phyloP scores from a whole-genome alignment of 2,329 filamentous ascomycete genomes.

The Metarhizium robertsii region DNA sequence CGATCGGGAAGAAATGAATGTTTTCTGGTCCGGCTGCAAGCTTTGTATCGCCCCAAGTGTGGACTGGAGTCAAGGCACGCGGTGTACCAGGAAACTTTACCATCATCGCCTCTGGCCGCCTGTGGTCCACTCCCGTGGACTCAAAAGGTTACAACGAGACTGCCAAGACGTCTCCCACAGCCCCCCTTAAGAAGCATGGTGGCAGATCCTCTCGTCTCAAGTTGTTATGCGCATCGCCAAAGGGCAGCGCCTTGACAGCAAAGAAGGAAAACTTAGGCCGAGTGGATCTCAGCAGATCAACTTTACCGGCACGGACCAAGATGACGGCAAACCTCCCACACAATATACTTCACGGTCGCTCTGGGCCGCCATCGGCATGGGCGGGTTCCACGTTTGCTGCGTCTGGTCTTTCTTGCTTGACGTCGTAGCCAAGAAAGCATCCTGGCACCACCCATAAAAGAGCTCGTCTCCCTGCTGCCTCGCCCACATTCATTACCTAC shows the following conservation, averaged over 20 bases:
- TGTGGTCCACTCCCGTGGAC: background rate
- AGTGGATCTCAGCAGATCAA: conserved; percentile 11
- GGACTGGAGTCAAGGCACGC: background rate
- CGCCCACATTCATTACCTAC: background rate
- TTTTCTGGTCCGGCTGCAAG: background rate
- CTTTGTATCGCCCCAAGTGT: background rate
- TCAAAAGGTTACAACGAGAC: background rate
- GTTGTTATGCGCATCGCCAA: conserved; percentile 22
- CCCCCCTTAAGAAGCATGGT: background rate
- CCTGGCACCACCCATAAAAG: background rate
- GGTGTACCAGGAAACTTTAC: background rate
- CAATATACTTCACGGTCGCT: background rate
- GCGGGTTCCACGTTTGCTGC: background rate
- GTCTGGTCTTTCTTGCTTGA: background rate
- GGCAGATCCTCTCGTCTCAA: conserved; percentile 6
- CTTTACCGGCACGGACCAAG: background rate
- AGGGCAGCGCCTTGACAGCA: conserved; percentile 20
- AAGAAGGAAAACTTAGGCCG: conserved; percentile 18
- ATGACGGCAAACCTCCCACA: background rate
- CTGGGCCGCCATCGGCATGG: conserved; percentile 4
- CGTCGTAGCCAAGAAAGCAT: background rate
- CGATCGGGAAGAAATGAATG: background rate
- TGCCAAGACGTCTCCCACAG: background rate
- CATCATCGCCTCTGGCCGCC: background rate
- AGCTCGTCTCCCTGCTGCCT: background rate